Evolutionary conservation across 2,329 filamentous ascomycete species (phyloP), one percentile per base, ranked within the genome.

Genomic region (Uncinocarpus reesii): DNA sequence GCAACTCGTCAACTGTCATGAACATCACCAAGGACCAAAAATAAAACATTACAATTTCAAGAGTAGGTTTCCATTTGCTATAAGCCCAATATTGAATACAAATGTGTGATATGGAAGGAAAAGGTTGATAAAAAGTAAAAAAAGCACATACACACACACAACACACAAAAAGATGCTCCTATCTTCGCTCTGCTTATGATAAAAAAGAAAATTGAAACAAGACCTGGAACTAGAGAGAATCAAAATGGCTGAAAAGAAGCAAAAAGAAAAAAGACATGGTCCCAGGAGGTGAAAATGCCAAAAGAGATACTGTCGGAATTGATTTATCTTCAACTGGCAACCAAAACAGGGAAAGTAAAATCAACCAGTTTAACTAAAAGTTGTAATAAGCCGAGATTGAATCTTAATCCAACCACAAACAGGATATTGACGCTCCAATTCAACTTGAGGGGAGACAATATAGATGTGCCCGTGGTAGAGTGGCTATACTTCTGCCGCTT

Each of bases 121-220:
- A n/a, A n/a, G n/a, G n/a, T n/a, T n/a, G n/a, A n/a, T n/a, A n/a
- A n/a, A 18, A 35, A 15, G 11, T 6, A 15, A 35, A 35, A 6
- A 35, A 11, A 7, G 11, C 24, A 6, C 20, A 2, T 18, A 41
- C 29, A 18, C 23, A 40, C 5, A 26, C 29, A 24, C 18, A 18
- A 10, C 13, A 29, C 3, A 35, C 29, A 29, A 36, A 26, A 37
- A 35, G 8, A 29, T 37, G 42, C 42, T 45, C 32, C 42, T 16
- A 45, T 45, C 31, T 29, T 23, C 32, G 42, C 34, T 45, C 42
- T 37, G 42, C 42, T 45, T 11, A 45, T 45, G 42, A 37, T 21
- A 36, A 28, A 26, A 41, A 7, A 6, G 3, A n/a, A 41, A 28
- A 29, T 4, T 4, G 2, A 28, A 28, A 26, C 5, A 18, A 28